A percentile compares a stretch with the other conserved stretches of the same genome.
Evolutionary conservation across 352 stramenopile genomes (phyloP).

Genomic region (Phytophthora brassicae): DNA sequence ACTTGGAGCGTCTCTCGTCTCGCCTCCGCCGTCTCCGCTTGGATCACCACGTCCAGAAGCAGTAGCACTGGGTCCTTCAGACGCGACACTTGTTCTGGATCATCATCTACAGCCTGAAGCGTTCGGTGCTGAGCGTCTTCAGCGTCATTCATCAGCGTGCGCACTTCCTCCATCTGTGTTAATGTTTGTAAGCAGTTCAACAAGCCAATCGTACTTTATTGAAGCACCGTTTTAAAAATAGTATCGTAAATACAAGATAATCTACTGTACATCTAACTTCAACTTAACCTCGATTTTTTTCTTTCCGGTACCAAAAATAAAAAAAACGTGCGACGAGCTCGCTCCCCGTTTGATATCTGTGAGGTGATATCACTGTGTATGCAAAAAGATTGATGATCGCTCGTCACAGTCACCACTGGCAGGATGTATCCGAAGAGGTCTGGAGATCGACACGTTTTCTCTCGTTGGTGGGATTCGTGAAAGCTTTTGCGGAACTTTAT

Average conservation of each 20-base stretch:
- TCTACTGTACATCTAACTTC: not conserved
- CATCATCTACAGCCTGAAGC: constrained; percentile 28
- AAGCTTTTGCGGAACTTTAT: no score
- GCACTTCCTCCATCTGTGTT: constrained; percentile 36
- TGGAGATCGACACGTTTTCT: no score
- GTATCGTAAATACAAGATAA: not conserved
- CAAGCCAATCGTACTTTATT: not conserved
- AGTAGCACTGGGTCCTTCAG: constrained; percentile 53
- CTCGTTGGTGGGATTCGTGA: no score
- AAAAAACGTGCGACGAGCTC: no score
- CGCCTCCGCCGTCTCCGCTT: constrained; percentile 25
- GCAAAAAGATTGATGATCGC: no score
- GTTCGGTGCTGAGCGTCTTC: constrained; percentile 42
- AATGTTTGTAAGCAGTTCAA: no score
- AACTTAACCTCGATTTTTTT: no score
- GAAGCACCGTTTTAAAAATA: not conserved
- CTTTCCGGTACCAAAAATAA: no score
- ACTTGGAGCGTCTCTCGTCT: constrained; percentile 42
- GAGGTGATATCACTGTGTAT: no score
- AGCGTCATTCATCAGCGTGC: constrained; percentile 39
- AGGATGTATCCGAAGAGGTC: no score
- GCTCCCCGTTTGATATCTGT: no score
- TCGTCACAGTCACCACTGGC: no score
- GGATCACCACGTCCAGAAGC: constrained; percentile 48
- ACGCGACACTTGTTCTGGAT: constrained; percentile 22